Conservation (phyloP, 352 stramenopile species). For the Plasmopara viticola region DNA sequence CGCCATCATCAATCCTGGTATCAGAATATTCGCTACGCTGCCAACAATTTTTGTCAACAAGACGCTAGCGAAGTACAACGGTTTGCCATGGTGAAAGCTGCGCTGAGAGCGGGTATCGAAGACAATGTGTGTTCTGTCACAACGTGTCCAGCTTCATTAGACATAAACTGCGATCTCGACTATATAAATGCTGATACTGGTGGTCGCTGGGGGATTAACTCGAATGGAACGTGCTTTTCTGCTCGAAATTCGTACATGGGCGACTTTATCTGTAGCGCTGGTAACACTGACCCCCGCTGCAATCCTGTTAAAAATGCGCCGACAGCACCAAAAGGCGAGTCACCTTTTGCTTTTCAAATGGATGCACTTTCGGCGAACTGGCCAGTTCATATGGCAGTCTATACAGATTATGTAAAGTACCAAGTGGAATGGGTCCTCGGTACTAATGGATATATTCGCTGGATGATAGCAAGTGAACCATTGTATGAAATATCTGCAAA, state of each 20-base stretch:
- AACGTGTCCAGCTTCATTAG: constrained; percentile 35
- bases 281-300: constrained; percentile 24
- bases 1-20: constrained; percentile 58
- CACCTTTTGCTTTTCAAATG: constrained; percentile 69
- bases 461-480: constrained; percentile 78
- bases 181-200: constrained; percentile 17
- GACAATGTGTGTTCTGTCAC: constrained; percentile 34
- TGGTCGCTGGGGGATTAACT: constrained; percentile 40
- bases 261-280: constrained; percentile 40
- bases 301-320: constrained; percentile 10
- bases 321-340: constrained; percentile 4
- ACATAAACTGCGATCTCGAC: constrained; percentile 31
- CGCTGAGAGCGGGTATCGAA: constrained; percentile 21
- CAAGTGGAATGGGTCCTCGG: constrained; percentile 62
- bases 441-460: constrained; percentile 47
- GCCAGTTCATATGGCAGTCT: constrained; percentile 41
- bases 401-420: constrained; percentile 39
- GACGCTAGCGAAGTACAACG: constrained; percentile 25
- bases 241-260: constrained; percentile 41
- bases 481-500: constrained; percentile 83
- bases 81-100: constrained; percentile 20
- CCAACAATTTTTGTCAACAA: constrained; percentile 47
- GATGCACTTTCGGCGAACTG: constrained; percentile 60
- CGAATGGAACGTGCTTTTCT: constrained; percentile 41
- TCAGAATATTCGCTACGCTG: constrained; percentile 47